Evolutionary conservation across 1,284 basidiomycete genomes (phyloP).

Genomic region (Puccinia novopanici): DNA sequence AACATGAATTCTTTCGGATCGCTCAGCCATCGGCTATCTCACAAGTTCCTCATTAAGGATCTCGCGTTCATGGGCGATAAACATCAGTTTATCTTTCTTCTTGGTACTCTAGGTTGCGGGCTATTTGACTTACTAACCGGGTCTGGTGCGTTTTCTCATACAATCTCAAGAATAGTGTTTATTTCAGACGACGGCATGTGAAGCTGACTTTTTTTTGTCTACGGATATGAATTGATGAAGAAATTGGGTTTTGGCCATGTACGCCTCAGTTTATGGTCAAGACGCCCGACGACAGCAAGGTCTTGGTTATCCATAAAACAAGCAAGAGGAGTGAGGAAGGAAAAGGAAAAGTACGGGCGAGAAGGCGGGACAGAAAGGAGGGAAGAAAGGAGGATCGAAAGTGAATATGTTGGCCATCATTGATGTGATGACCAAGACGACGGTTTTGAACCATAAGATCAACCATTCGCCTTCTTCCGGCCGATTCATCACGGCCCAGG

Average conservation of each 20-base stretch:
- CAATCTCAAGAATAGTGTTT: neutral
- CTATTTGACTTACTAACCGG: conserved; percentile 26
- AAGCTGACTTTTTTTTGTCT: neutral
- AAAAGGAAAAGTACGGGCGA: conserved; percentile 8
- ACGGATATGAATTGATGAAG: neutral
- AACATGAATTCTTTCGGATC: neutral
- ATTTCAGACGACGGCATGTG: neutral
- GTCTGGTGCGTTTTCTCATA: conserved; percentile 10
- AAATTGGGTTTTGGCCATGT: conserved; percentile 36
- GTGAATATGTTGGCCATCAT: conserved; percentile 13
- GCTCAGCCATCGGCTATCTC: neutral
- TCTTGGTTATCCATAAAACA: neutral
- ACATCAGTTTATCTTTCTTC: conserved; percentile 25
- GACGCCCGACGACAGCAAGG: conserved; percentile 15
- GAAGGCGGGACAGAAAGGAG: neutral
- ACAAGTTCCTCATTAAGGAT: conserved; percentile 9
- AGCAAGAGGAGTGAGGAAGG: neutral
- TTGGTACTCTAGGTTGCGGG: conserved; percentile 9
- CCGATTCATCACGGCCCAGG: neutral
- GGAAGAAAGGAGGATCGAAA: neutral
- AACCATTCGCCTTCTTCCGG: neutral
- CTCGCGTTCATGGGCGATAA: conserved; percentile 18
- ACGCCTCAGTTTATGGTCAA: conserved; percentile 23
- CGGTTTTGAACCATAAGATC: conserved; percentile 18
- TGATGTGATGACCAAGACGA: conserved; percentile 21